A percentile compares a stretch with the other conserved stretches of the same genome.
These are phyloP conservation scores for Erythrophleum fordii DNA, from an alignment of 306 rosid genomes.

Conservation along the genomic window DNA sequence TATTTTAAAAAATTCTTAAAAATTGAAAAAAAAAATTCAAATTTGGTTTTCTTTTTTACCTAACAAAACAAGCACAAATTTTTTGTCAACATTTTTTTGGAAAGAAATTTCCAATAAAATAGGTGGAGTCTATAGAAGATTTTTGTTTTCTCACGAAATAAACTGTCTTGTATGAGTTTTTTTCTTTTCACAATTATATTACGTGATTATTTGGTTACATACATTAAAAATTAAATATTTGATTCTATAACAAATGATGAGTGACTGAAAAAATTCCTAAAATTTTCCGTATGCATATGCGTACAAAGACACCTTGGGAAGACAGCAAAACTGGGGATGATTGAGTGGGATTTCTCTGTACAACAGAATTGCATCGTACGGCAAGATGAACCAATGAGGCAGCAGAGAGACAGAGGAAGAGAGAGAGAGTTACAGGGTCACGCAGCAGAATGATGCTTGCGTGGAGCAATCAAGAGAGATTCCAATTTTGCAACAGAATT, in stretches of 20 bases:
- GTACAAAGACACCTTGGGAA: neutral
- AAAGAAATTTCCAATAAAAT: too few species aligned
- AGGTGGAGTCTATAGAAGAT: too few species aligned
- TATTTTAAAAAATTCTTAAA: too few species aligned
- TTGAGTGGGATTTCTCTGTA: conserved; percentile 34
- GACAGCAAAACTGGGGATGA: conserved; percentile 24
- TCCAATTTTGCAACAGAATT: conserved; percentile 36
- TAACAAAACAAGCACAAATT: too few species aligned
- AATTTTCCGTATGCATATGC: neutral
- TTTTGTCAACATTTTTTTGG: too few species aligned
- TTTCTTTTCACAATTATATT: neutral
- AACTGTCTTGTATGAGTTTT: too few species aligned
- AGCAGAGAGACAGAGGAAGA: conserved; percentile 15
- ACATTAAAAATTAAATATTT: too few species aligned
- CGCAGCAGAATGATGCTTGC: conserved; percentile 63
- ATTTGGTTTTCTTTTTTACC: too few species aligned
- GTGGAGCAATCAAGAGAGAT: conserved; percentile 68
- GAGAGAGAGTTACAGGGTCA: conserved; percentile 37
- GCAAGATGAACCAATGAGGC: conserved; percentile 51
- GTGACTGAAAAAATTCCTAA: neutral
- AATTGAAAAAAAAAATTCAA: too few species aligned
- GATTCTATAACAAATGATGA: too few species aligned
- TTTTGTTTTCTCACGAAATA: too few species aligned
- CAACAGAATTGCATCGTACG: conserved; percentile 38
- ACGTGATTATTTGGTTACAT: neutral